Conservation (phyloP, 805 yeast genomes). For the Pichia nanzhaoensis region DNA sequence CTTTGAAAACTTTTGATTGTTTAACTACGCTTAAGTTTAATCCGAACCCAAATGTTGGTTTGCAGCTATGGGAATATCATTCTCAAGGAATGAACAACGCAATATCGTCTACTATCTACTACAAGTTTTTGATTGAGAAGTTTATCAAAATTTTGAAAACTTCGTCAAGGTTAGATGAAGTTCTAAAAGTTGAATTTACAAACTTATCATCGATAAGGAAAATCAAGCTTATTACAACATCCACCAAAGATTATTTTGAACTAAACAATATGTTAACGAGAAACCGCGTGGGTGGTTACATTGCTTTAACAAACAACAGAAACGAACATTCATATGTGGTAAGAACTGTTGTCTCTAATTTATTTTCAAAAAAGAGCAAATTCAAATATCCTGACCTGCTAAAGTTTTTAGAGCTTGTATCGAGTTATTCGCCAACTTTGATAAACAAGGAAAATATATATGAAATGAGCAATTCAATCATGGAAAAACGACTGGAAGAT, state of each 20-base stretch:
- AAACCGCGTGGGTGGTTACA: slow-evolving; percentile 10
- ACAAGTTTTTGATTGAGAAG: neutral
- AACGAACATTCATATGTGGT: slow-evolving; percentile 8
- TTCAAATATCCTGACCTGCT: slow-evolving; percentile 5
- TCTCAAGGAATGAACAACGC: neutral
- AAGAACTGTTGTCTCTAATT: neutral
- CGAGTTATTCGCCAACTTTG: slow-evolving; percentile 6
- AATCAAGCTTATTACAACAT: neutral
- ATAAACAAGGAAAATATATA: slow-evolving; percentile 3
- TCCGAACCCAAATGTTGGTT: neutral
- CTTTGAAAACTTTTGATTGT: neutral
- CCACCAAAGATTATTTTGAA: slow-evolving; percentile 1
- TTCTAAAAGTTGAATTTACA: slow-evolving; percentile 9
- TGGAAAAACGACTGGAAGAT: neutral
- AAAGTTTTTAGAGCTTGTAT: slow-evolving; percentile 5
- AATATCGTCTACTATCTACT: neutral
- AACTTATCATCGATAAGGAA: slow-evolving; percentile 6
- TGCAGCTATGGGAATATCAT: slow-evolving; percentile 6
- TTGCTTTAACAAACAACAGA: slow-evolving; percentile 4
- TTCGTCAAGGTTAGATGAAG: neutral
- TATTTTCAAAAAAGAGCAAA: neutral
- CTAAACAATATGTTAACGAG: neutral
- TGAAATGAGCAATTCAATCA: neutral
- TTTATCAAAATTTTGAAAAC: neutral
- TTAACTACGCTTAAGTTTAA: neutral